Conservation (phyloP, 2,329 filamentous ascomycete genomes). For the Colletotrichum liaoningense region DNA sequence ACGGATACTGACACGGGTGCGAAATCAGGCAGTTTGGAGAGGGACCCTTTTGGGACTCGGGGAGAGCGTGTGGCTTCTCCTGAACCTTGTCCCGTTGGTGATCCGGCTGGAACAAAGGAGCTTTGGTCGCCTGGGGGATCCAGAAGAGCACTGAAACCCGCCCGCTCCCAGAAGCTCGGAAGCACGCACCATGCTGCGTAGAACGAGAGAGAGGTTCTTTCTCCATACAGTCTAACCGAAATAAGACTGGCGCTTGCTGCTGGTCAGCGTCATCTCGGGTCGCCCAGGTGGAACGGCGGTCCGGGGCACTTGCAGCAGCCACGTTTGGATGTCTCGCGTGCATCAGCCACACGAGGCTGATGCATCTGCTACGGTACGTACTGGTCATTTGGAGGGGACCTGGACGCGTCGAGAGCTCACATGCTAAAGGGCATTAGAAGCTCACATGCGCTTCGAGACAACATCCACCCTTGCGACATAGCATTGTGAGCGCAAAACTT, state of each 20-base stretch:
- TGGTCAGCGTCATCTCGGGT: constrained; percentile 16
- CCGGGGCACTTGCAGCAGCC: constrained; percentile 16
- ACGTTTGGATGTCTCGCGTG: neutral
- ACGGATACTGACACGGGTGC: neutral
- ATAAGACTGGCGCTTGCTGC: neutral
- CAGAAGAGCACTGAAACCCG: constrained; percentile 25
- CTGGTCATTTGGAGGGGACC: neutral
- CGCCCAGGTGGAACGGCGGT: constrained; percentile 17
- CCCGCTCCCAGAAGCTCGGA: constrained; percentile 9
- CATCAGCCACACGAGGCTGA: constrained; percentile 20
- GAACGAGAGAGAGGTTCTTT: constrained; percentile 5
- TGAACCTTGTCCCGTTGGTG: constrained; percentile 34
- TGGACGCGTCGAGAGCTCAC: constrained; percentile 15
- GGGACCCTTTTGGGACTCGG: constrained; percentile 10
- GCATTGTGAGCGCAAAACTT: neutral
- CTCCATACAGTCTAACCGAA: constrained; percentile 2
- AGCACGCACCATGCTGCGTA: neutral
- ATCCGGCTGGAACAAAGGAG: constrained; percentile 35
- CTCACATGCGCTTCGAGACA: neutral
- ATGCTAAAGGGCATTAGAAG: neutral
- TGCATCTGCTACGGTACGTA: constrained; percentile 15
- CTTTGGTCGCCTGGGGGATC: constrained; percentile 29
- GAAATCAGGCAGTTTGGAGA: constrained; percentile 4
- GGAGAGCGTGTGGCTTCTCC: constrained; percentile 8
- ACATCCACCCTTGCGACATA: neutral